Evolutionary conservation across 805 yeast genomes (phyloP), one percentile per base, ranked within the genome.

Genomic region (Hanseniaspora pseudoguilliermondii): DNA sequence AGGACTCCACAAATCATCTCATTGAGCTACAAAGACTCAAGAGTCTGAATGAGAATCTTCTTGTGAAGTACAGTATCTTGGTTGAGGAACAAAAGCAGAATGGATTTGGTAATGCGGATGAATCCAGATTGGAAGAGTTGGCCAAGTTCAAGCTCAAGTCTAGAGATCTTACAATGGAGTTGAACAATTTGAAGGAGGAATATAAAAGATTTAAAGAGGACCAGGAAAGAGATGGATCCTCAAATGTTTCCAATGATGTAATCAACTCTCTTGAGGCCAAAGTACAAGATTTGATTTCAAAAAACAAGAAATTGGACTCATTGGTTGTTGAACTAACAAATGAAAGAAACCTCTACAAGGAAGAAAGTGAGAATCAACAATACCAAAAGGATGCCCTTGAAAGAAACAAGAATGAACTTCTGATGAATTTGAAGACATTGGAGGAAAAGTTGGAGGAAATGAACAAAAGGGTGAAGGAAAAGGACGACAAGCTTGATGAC

Each of bases 21-120:
- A n/a, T 13, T n/a, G 38, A 46, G 11, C 10, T 35, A 47, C 42
- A 47, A 21, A 35, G 34, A n/a, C 42, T 47, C 5, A 59, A 60
- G 27, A 62, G 59, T 16, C 68, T 66, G 27, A 66, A 65, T 51
- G 62, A 66, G 46, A 63, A 61, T 53, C 58, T 67, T 43, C 59
- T 64, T 43, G 59, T 66, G 32, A 64, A 65, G 43, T 61, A 65
- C 38, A 63, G 63, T 46, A 63, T 68, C 8, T 43, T 42, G 16
- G 18, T 51, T 20, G 55, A 51, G 27, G 55, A 51, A n/a, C 58
- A 66, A 38, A 58, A 63, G 46, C 64, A 65, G 57, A 63, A 66
- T 39, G 55, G 66, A 21, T 65, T 65, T 48, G 62, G 60, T 29
- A 65, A 62, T 7, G 60, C 63, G 13, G 63, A 64, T 53, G 63